Percentiles rank a stretch among this genome's conserved stretches.
Conservation (phyloP, 1,139 yeast species). For the Geotrichum cucujoidarum region DNA sequence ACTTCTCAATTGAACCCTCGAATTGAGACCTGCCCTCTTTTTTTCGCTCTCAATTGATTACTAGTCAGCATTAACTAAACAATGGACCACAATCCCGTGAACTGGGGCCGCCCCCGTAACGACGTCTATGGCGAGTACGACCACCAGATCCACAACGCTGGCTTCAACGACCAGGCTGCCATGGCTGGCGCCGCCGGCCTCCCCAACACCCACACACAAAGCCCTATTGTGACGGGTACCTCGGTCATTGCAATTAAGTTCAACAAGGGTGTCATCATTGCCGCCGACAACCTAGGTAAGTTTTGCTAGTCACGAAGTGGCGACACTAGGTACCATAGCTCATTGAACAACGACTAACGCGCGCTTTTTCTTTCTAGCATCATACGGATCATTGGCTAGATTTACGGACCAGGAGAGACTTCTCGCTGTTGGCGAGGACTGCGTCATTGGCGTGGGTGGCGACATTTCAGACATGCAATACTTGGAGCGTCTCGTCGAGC, state of each 20-base stretch:
- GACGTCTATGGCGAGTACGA: slow-evolving; percentile 77
- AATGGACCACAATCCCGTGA: slow-evolving; percentile 90
- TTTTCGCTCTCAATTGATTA: neutral
- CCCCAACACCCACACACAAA: slow-evolving; percentile 84
- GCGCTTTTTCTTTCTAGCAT: slow-evolving; percentile 32
- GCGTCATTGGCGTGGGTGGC: slow-evolving; percentile 92
- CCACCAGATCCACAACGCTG: slow-evolving; percentile 62
- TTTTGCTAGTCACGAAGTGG: slow-evolving; percentile 11
- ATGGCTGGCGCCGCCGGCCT: slow-evolving; percentile 28
- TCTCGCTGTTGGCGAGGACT: slow-evolving; percentile 72
- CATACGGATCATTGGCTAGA: slow-evolving; percentile 89
- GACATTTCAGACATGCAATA: slow-evolving; percentile 93
- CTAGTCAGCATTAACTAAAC: slow-evolving; percentile 2
- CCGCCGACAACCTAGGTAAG: slow-evolving; percentile 85
- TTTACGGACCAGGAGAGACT: slow-evolving; percentile 82
- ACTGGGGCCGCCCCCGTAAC: slow-evolving; percentile 93
- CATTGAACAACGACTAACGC: too few species aligned
- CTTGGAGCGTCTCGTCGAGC: slow-evolving; percentile 67
- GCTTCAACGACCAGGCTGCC: slow-evolving; percentile 21
- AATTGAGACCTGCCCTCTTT: neutral
- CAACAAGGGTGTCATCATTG: slow-evolving; percentile 83
- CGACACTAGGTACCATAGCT: too few species aligned
- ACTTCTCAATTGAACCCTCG: too few species aligned
- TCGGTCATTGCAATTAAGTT: slow-evolving; percentile 89
- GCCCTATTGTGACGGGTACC: slow-evolving; percentile 94